Conservation (phyloP, 768 basidiomycete genomes). For the Leccinum uliginosum region DNA sequence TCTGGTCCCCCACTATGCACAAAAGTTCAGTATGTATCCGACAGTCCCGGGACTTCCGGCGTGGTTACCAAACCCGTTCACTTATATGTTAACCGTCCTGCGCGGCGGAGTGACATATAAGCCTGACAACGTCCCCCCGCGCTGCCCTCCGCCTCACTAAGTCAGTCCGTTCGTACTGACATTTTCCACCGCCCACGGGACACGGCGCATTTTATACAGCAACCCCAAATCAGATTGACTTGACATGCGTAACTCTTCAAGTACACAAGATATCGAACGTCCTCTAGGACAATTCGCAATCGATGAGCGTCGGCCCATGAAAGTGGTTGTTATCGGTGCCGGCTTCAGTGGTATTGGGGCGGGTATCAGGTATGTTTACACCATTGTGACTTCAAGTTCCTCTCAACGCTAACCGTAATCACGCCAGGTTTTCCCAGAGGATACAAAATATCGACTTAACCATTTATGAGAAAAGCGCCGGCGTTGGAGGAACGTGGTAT, state of each 20-base stretch:
- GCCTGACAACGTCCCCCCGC: no score
- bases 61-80: not conserved
- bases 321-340: not conserved
- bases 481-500: slow-evolving; percentile 62
- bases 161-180: no score
- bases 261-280: not conserved
- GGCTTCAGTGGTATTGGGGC: not conserved
- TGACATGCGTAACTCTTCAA: not conserved
- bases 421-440: not conserved
- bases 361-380: not conserved
- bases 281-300: not conserved
- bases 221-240: not conserved
- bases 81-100: not conserved
- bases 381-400: not conserved
- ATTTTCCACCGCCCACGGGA: no score
- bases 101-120: not conserved
- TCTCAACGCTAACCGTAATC: not conserved
- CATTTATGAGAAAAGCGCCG: slow-evolving; percentile 57
- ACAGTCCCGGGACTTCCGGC: no score
- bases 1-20: no score
- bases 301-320: not conserved
- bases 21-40: no score
- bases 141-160: no score
- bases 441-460: slow-evolving; percentile 45
- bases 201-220: no score